These are phyloP conservation scores for Oidium heveae DNA, from an alignment of 2,329 filamentous ascomycete species.

Conservation along the genomic window DNA sequence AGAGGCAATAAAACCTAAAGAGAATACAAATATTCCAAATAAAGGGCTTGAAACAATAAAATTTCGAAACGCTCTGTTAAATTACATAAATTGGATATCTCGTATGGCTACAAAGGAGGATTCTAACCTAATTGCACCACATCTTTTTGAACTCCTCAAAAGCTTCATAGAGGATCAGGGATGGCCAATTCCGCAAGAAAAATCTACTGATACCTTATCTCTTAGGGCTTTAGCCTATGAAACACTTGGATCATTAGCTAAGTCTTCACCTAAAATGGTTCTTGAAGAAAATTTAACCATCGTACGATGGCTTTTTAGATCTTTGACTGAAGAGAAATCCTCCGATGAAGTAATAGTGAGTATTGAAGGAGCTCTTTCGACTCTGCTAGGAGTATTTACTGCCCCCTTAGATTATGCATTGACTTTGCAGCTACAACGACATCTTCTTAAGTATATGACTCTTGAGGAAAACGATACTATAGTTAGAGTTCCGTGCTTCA, in stretches of 20 bases:
- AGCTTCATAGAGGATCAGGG: constrained; percentile 58
- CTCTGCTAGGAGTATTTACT: constrained; percentile 35
- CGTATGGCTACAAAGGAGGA: constrained; percentile 37
- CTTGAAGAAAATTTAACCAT: constrained; percentile 24
- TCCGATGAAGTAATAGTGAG: constrained; percentile 54
- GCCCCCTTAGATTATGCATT: constrained; percentile 15
- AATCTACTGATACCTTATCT: constrained; percentile 32
- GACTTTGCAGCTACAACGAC: constrained; percentile 14
- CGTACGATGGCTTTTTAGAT: constrained; percentile 59
- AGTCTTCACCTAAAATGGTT: constrained; percentile 33
- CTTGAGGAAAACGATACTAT: constrained; percentile 23
- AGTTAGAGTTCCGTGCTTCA: constrained; percentile 53
- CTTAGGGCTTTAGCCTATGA: constrained; percentile 70
- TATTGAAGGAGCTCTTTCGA: constrained; percentile 71
- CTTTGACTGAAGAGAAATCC: constrained; percentile 55
- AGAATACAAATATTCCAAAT: constrained; percentile 12
- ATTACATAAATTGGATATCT: constrained; percentile 70
- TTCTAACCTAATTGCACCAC: constrained; percentile 38
- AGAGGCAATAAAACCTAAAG: constrained; percentile 29
- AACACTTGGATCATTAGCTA: constrained; percentile 59
- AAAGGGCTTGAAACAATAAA: constrained; percentile 39
- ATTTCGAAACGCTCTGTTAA: constrained; percentile 58
- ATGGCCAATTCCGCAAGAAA: constrained; percentile 45
- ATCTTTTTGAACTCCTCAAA: constrained; percentile 41
- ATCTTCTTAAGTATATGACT: constrained; percentile 45